Evolutionary conservation across 2,329 filamentous ascomycete genomes (phyloP).

Genomic region (Penicillium sclerotiorum): DNA sequence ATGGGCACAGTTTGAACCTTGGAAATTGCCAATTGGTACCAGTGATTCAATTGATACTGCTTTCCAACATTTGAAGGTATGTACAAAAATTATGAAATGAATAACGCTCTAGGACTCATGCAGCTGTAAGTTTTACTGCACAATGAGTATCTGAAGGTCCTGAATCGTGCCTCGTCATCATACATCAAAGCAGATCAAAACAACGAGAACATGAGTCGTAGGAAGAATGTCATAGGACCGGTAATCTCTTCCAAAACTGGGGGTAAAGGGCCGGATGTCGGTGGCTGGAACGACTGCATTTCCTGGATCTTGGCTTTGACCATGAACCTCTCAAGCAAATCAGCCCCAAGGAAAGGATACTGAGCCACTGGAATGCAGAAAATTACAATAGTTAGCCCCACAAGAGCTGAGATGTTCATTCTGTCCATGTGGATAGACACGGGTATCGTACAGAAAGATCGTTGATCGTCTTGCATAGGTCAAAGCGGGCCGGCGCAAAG

Average conservation of each 20-base stretch:
- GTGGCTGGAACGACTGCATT: background rate
- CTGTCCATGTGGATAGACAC: constrained; percentile 14
- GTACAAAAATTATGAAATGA: no score
- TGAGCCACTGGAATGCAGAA: background rate
- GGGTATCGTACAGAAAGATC: constrained; percentile 19
- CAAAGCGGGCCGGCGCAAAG: constrained; percentile 13
- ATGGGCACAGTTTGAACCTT: no score
- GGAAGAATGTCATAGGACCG: background rate
- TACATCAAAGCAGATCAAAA: background rate
- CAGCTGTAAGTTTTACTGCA: no score
- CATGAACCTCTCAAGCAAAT: background rate
- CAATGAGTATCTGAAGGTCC: no score
- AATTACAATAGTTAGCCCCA: background rate
- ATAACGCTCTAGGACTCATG: no score
- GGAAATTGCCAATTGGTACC: no score
- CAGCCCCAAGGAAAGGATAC: background rate
- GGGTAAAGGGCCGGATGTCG: background rate
- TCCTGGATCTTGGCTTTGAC: background rate
- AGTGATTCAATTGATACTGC: no score
- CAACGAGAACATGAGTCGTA: background rate
- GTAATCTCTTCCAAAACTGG: background rate
- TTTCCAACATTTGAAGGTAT: no score
- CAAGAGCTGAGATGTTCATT: background rate
- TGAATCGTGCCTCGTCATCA: no score
- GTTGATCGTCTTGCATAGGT: constrained; percentile 15